These are phyloP conservation scores for Thymus mandschuricus DNA, from an alignment of 257 asterid species.

Conservation along the genomic window DNA sequence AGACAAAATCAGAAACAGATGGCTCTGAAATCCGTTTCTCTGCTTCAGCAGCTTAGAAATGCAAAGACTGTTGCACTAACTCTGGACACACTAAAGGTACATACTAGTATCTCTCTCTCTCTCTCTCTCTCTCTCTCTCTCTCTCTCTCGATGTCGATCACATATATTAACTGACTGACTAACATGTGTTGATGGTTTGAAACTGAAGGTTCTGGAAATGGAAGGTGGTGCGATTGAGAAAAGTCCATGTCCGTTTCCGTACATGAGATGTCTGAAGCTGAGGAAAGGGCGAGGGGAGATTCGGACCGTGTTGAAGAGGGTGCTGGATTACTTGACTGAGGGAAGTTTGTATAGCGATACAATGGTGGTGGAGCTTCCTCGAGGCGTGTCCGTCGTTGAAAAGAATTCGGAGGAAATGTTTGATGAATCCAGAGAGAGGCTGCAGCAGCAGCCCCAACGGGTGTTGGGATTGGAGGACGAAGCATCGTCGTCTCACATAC, in stretches of 20 bases:
- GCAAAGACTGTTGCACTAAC: slow-evolving; percentile 31
- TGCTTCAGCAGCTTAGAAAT: slow-evolving; percentile 32
- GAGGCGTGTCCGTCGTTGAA: slow-evolving; percentile 17
- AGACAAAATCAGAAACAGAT: slow-evolving; percentile 4
- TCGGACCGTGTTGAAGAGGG: background rate
- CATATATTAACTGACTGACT: no score
- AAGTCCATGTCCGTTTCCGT: slow-evolving; percentile 29
- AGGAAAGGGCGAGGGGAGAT: background rate
- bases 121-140: background rate
- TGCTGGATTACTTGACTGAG: slow-evolving; percentile 28
- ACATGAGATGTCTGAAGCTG: slow-evolving; percentile 20
- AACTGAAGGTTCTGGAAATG: slow-evolving; percentile 32
- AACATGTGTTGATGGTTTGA: background rate
- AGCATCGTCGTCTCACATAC: background rate
- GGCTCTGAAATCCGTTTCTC: slow-evolving; percentile 16
- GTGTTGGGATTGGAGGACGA: background rate
- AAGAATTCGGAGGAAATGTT: background rate
- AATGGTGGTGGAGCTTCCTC: slow-evolving; percentile 16
- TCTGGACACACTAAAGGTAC: slow-evolving; percentile 33
- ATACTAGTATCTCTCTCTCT: background rate
- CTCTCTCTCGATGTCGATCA: background rate
- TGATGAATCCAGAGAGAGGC: background rate
- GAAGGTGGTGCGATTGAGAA: slow-evolving; percentile 28
- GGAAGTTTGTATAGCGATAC: slow-evolving; percentile 14
- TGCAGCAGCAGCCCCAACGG: background rate